Evolutionary conservation across 2,329 filamentous ascomycete species (phyloP).

Genomic region (Fonsecaea pedrosoi): DNA sequence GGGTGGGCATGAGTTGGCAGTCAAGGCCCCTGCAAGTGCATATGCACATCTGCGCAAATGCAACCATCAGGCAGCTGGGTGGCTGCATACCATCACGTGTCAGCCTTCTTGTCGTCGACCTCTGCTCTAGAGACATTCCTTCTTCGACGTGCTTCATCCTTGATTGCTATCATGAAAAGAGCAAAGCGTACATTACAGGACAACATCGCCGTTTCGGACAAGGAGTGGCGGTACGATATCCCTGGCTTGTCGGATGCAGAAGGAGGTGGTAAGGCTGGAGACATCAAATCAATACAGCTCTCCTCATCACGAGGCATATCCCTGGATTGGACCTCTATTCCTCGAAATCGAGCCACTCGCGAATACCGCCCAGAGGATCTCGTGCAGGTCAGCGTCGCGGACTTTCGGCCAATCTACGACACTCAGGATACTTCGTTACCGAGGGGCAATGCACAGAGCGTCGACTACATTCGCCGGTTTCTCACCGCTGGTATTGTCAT

Average conservation of each 20-base stretch:
- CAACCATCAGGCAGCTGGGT: slow-evolving; percentile 6
- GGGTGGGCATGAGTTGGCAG: slow-evolving; percentile 14
- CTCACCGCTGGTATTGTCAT: slow-evolving; percentile 9
- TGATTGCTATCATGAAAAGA: slow-evolving; percentile 2
- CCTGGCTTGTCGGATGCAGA: background rate
- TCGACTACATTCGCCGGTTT: slow-evolving; percentile 7
- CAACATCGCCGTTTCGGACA: slow-evolving; percentile 6
- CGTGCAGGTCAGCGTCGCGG: slow-evolving; percentile 14
- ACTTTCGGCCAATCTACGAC: slow-evolving; percentile 10
- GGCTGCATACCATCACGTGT: slow-evolving; percentile 14
- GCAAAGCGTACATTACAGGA: slow-evolving; percentile 8
- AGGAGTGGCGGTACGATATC: slow-evolving; percentile 9
- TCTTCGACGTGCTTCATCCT: background rate
- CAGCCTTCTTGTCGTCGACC: slow-evolving; percentile 6
- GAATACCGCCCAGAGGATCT: slow-evolving; percentile 1
- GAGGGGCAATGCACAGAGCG: background rate
- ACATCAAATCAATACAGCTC: slow-evolving; percentile 8
- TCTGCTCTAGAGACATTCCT: background rate
- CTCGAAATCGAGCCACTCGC: slow-evolving; percentile 13
- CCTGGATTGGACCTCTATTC: background rate
- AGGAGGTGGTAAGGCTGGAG: slow-evolving; percentile 5
- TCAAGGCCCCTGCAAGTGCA: slow-evolving; percentile 14
- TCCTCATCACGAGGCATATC: slow-evolving; percentile 3
- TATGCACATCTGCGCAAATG: slow-evolving; percentile 6
- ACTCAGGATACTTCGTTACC: slow-evolving; percentile 4